A percentile compares a stretch with the other conserved stretches of the same genome.
Evolutionary conservation across 1,284 basidiomycete species (phyloP).

Genomic region (Anthracocystis setariae): DNA sequence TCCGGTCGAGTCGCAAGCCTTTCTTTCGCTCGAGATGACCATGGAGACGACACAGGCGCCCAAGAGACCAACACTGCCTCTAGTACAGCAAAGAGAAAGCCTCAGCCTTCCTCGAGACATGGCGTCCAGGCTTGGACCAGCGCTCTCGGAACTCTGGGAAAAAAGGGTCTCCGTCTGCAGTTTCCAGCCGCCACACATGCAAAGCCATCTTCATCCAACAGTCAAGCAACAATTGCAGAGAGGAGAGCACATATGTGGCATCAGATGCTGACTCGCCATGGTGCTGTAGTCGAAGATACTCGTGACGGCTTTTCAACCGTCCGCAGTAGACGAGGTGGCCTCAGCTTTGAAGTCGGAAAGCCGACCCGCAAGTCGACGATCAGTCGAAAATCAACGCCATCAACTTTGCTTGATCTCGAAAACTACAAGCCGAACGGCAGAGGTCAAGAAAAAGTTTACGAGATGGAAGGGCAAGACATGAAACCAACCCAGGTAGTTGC

Average conservation of each 20-base stretch:
- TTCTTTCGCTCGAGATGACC: constrained; percentile 29
- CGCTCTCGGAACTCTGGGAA: constrained; percentile 18
- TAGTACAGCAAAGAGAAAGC: neutral
- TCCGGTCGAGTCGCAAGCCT: constrained; percentile 53
- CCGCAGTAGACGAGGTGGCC: constrained; percentile 35
- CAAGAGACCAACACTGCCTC: neutral
- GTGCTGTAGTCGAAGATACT: constrained; percentile 27
- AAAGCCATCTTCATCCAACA: constrained; percentile 3
- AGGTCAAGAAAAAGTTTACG: neutral
- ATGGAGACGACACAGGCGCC: neutral
- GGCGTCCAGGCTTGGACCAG: constrained; percentile 33
- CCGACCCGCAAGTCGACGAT: neutral
- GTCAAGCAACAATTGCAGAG: constrained; percentile 51
- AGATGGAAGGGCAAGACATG: neutral
- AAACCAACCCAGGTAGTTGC: neutral
- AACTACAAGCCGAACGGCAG: constrained; percentile 7
- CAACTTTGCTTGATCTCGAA: constrained; percentile 29
- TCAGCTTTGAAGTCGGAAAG: constrained; percentile 36
- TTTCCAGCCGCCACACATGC: constrained; percentile 5
- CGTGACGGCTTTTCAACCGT: constrained; percentile 29
- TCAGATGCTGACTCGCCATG: constrained; percentile 27
- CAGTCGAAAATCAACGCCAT: constrained; percentile 18
- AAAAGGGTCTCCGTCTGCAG: constrained; percentile 16
- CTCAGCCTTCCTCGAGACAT: constrained; percentile 10
- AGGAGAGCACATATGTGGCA: constrained; percentile 51